These are phyloP conservation scores for Pyronema domesticum DNA, from an alignment of 495 filamentous ascomycete species.

Conservation along the genomic window DNA sequence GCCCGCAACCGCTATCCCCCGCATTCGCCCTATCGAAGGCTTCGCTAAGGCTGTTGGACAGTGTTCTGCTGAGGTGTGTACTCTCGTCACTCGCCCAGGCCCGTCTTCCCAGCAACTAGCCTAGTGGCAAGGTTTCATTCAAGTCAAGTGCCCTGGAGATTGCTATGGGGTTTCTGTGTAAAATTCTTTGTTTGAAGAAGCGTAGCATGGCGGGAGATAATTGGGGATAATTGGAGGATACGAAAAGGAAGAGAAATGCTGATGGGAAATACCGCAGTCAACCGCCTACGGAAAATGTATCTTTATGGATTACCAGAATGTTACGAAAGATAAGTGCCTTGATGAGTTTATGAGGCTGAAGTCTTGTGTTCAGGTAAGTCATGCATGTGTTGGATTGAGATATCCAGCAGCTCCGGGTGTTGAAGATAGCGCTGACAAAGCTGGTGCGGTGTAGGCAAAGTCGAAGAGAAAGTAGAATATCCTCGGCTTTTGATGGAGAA, in stretches of 20 bases:
- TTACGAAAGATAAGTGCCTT: constrained; percentile 79
- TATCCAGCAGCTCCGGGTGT: too few species aligned
- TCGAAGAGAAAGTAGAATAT: too few species aligned
- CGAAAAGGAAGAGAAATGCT: too few species aligned
- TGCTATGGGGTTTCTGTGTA: neutral
- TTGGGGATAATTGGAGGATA: too few species aligned
- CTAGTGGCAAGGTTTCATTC: too few species aligned
- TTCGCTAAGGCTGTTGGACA: constrained; percentile 67
- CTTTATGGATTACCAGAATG: constrained; percentile 71
- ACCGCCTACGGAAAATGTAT: constrained; percentile 84
- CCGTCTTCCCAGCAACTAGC: too few species aligned
- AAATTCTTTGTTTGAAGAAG: neutral
- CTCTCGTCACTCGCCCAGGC: neutral
- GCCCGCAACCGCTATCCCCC: neutral
- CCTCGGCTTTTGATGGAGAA: too few species aligned
- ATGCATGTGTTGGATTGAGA: too few species aligned
- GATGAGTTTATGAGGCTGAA: constrained; percentile 75
- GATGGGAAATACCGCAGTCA: too few species aligned
- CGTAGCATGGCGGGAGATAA: neutral
- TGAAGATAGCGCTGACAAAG: too few species aligned
- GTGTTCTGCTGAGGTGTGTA: constrained; percentile 61
- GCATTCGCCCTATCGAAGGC: constrained; percentile 62
- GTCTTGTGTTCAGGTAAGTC: constrained; percentile 38
- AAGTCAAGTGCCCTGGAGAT: neutral
- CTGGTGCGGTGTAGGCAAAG: too few species aligned